A percentile compares a stretch with the other conserved stretches of the same genome.
These are phyloP conservation scores for Boletellus ananiceps DNA, from an alignment of 768 basidiomycete genomes.

Conservation along the genomic window DNA sequence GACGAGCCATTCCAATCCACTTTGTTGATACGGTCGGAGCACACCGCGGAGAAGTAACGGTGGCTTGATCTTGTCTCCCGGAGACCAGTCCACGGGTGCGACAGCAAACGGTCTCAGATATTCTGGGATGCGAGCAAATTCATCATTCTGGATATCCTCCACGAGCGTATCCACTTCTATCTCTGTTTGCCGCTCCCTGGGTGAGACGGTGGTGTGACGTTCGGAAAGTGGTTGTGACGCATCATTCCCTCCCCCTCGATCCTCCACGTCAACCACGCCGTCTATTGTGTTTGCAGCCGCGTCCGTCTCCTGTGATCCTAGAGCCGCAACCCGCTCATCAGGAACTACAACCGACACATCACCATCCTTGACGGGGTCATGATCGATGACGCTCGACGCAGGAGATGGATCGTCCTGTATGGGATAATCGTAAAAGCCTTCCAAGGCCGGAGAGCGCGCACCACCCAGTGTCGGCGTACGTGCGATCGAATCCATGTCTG, in stretches of 20 bases:
- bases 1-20: slow-evolving; percentile 92
- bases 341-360: background rate
- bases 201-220: background rate
- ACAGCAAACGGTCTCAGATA: slow-evolving; percentile 70
- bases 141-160: slow-evolving; percentile 36
- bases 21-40: slow-evolving; percentile 89
- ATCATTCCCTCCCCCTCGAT: background rate
- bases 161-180: slow-evolving; percentile 25
- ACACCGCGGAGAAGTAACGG: slow-evolving; percentile 80
- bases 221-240: background rate
- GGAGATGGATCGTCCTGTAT: slow-evolving; percentile 24
- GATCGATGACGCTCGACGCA: slow-evolving; percentile 26
- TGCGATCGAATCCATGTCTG: slow-evolving; percentile 24
- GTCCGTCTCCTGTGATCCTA: background rate
- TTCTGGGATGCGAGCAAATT: slow-evolving; percentile 38
- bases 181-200: slow-evolving; percentile 3
- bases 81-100: slow-evolving; percentile 65
- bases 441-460: slow-evolving; percentile 20
- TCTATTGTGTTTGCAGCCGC: background rate
- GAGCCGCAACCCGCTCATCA: background rate
- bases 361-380: slow-evolving; percentile 19
- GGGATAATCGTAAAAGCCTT: slow-evolving; percentile 22
- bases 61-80: slow-evolving; percentile 52
- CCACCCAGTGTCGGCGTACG: slow-evolving; percentile 21
- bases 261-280: background rate